A percentile compares a stretch with the other conserved stretches of the same genome.
Conservation (phyloP, 345 rosid genomes). For the Lumnitzera racemosa region DNA sequence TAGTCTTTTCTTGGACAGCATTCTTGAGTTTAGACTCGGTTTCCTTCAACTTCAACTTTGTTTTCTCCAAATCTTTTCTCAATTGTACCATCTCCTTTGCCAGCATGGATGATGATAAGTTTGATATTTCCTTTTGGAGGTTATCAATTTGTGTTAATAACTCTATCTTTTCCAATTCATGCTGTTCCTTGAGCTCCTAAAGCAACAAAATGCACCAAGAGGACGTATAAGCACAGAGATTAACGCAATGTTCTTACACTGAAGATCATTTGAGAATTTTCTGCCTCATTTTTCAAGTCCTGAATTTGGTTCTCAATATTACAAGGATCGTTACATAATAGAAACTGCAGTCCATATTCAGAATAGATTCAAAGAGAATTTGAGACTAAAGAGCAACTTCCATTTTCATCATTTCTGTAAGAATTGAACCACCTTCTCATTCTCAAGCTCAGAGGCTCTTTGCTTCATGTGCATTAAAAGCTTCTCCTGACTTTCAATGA, state of each 20-base stretch:
- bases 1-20: slow-evolving; percentile 87
- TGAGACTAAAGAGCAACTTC: not conserved
- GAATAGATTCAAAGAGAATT: not conserved
- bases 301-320: slow-evolving; percentile 47
- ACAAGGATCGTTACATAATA: slow-evolving; percentile 30
- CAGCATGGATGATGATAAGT: slow-evolving; percentile 52
- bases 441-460: slow-evolving; percentile 44
- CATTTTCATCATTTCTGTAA: not conserved
- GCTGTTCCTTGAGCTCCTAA: slow-evolving; percentile 51
- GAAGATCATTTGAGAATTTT: slow-evolving; percentile 39
- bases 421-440: slow-evolving; percentile 47
- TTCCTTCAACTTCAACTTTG: slow-evolving; percentile 69
- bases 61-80: slow-evolving; percentile 84
- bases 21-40: slow-evolving; percentile 76
- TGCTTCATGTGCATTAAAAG: slow-evolving; percentile 28
- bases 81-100: slow-evolving; percentile 69
- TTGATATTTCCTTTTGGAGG: slow-evolving; percentile 65
- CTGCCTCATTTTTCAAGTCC: slow-evolving; percentile 34
- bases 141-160: slow-evolving; percentile 46
- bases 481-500: slow-evolving; percentile 31
- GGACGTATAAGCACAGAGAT: not conserved
- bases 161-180: slow-evolving; percentile 45
- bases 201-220: slow-evolving; percentile 11
- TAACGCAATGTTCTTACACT: slow-evolving; percentile 24
- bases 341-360: slow-evolving; percentile 33